These are phyloP conservation scores for Hypoxylon perforatum DNA, from an alignment of 495 filamentous ascomycete genomes.

Conservation along the genomic window DNA sequence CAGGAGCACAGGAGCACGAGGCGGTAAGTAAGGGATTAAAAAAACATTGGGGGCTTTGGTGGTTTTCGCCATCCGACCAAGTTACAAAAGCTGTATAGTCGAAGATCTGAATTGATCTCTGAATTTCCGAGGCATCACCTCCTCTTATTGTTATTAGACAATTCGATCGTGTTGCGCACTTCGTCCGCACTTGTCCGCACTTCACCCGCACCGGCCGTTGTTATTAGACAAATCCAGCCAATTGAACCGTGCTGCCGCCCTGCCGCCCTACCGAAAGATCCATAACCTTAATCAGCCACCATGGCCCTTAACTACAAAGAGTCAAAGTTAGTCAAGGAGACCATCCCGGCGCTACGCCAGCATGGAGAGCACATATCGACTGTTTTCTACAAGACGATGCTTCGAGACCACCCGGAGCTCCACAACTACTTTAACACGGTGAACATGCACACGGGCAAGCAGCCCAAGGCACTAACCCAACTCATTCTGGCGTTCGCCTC, in stretches of 20 bases:
- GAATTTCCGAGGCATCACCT: constrained; percentile 6
- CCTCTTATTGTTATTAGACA: not conserved
- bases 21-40: constrained; percentile 31
- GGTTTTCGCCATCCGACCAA: constrained; percentile 12
- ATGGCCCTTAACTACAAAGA: constrained; percentile 60
- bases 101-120: constrained; percentile 9
- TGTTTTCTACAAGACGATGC: constrained; percentile 75
- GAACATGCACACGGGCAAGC: constrained; percentile 75
- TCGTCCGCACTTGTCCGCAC: no score
- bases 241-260: not conserved
- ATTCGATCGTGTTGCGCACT: no score
- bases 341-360: constrained; percentile 63
- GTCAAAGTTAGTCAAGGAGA: constrained; percentile 55
- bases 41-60: constrained; percentile 12
- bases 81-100: constrained; percentile 20
- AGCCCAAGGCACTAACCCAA: constrained; percentile 71
- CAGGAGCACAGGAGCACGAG: constrained; percentile 18
- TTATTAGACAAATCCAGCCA: not conserved
- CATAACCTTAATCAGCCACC: constrained; percentile 10
- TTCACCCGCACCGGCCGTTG: no score
- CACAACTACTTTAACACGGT: constrained; percentile 76
- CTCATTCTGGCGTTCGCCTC: constrained; percentile 75
- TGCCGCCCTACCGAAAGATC: not conserved
- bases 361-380: constrained; percentile 74
- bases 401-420: constrained; percentile 71